Base-by-base conservation (phyloP, 1,284 basidiomycete species). In the Puccinia coronata region DNA sequence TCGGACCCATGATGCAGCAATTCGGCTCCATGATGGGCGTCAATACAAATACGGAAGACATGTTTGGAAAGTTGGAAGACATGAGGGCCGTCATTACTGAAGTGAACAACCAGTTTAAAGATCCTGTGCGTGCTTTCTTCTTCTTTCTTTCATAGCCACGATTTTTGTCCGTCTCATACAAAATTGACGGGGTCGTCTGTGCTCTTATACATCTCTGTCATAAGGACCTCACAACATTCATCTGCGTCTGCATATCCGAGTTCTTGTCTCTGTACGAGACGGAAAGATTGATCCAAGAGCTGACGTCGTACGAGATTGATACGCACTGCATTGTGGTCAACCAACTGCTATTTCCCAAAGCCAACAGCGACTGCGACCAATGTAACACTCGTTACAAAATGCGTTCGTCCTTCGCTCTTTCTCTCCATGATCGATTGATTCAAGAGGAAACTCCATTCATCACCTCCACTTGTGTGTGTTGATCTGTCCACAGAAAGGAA, bases 321-420 rank as follows among this genome's bases (percentile, higher is more conserved):
- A 98, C 96, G 65, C 96, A 99, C 87, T 95, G 96, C 86, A 99
- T 99, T 84, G 95, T 99, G 77, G 95, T 98, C 83, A 99, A 99
- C 87, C 96, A 99, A 87, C 88, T 99, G 14, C 89, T 99, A 59
- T 98, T 94, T 89, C 96, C 96, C 28, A 95, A 93, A 88, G 18
- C 83, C 94, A 94, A 89, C 77, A 93, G 95, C 57, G 93, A 93
- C 85, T 99, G 96, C 87, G 94, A 97, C 84, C 96, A 98, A 87
- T 99, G 96, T 87, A 89, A 89, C 59, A 95, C 98, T 31, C 91
- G 96, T 82, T 92, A 95, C 87, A 93, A 92, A 88, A 99, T 99
- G 95, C 96, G 78, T 80, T 25, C 39, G 76, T 70, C 23, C 34
- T n/a, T 18, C 12, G n/a, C 59, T 34, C 39, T 49, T 51, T 41